Base-by-base conservation (phyloP, 1,284 basidiomycete genomes). In the Inonotus obliquus region DNA sequence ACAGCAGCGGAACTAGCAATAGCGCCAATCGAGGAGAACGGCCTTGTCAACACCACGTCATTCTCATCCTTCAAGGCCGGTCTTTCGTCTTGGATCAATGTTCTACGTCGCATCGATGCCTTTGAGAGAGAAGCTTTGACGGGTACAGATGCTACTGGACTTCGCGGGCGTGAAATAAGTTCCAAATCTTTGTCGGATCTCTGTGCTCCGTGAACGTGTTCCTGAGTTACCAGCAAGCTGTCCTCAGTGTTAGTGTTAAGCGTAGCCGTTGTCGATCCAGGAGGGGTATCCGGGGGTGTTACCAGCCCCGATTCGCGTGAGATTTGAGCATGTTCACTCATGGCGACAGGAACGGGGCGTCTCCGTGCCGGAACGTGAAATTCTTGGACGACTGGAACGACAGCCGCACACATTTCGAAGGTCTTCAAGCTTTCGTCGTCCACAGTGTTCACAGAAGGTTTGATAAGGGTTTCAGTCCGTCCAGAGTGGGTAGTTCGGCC, bases 241-340 rank as follows among this genome's bases (percentile, higher is more conserved):
- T n/a, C 23, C 13, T 52, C 51, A 27, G 27, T 37, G 17, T 27
- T 59, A 21, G 27, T 32, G n/a, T 13, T 39, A 14, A 23, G 4
- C 27, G 19, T 38, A 4, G 37, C 27, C 4, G n/a, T 7, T 7
- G 11, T 56, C 19, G 47, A n/a, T 13, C 60, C 55, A 19, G 61
- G 61, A 19, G 61, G 61, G 2, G 61, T 63, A 7, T 19, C 47
- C 35, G 61, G 61, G n/a, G 61, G 61, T 32, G 61, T 63, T 7
- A 44, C 61, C 23, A 63, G 35, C 11, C 57, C 57, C 19, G 57
- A 55, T 23, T 55, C 23, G 7, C 32, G 29, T 25, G 59, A 45
- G 21, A 41, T 14, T n/a, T 52, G 51, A 35, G 23, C 27, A 27
- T 35, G 59, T 4, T 53, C 23, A 11, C 21, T 29, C 23, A 35